Evolutionary conservation across 345 rosid species (phyloP).

Genomic region (Kandelia obovata): DNA sequence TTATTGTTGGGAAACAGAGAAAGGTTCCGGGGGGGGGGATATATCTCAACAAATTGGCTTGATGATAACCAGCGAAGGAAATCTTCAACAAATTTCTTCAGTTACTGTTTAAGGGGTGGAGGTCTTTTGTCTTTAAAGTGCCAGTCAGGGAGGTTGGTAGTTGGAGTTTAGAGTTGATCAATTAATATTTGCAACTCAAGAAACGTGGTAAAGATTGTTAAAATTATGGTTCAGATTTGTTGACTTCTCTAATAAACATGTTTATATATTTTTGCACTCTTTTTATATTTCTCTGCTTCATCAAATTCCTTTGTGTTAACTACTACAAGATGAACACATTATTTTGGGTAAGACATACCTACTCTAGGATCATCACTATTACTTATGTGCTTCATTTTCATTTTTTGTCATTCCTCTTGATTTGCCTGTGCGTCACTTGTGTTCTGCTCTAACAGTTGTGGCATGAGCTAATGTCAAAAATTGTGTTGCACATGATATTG

Average conservation of each 20-base stretch:
- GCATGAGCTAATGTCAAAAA: conserved; percentile 1
- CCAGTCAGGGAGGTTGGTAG: not conserved
- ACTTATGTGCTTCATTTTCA: too few relatives aligned
- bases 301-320: too few relatives aligned
- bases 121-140: not conserved
- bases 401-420: not conserved
- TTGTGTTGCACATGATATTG: conserved; percentile 4
- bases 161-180: not conserved
- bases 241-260: not conserved
- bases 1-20: too few relatives aligned
- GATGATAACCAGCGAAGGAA: not conserved
- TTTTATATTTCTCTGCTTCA: too few relatives aligned
- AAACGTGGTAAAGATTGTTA: not conserved
- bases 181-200: not conserved
- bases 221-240: not conserved
- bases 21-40: too few relatives aligned
- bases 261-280: not conserved
- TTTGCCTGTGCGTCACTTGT: not conserved
- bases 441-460: conserved; percentile 2
- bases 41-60: not conserved
- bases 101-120: not conserved
- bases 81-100: not conserved
- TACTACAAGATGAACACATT: too few relatives aligned
- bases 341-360: too few relatives aligned
- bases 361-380: too few relatives aligned